Conservation (phyloP, 176 grass and related monocot species). For the Alopecurus myosuroides region DNA sequence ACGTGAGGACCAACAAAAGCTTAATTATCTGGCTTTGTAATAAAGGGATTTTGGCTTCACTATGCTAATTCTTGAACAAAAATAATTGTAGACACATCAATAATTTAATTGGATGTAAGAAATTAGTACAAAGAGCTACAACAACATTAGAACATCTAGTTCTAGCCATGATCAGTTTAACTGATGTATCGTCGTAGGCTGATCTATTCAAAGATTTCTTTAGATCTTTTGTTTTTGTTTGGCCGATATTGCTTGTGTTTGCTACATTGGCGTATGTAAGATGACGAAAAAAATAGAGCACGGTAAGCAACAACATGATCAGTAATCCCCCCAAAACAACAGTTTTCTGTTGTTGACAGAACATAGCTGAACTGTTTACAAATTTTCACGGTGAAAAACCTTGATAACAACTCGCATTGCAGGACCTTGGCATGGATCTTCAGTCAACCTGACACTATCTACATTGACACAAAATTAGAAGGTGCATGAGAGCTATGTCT, state of each 20-base stretch:
- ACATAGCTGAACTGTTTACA: conserved; percentile 10
- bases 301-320: not conserved
- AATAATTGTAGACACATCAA: too few species aligned
- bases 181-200: conserved; percentile 29
- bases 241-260: conserved; percentile 28
- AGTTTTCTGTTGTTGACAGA: not conserved
- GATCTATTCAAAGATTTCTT: conserved; percentile 36
- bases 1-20: too few species aligned
- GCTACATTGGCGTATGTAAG: conserved; percentile 46
- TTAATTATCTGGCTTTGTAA: too few species aligned
- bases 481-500: not conserved
- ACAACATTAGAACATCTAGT: conserved; percentile 50
- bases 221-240: conserved; percentile 47
- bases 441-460: conserved; percentile 74
- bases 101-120: too few species aligned
- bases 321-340: conserved; percentile 15
- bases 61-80: too few species aligned
- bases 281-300: conserved; percentile 1
- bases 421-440: conserved; percentile 88
- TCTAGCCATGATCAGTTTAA: conserved; percentile 68
- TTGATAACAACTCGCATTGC: conserved; percentile 70
- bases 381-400: conserved; percentile 35
- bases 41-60: too few species aligned
- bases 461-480: conserved; percentile 11
- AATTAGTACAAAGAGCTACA: too few species aligned